These are phyloP conservation scores for Harringtonia aguacate DNA, from an alignment of 2,329 filamentous ascomycete species.

Conservation along the genomic window DNA sequence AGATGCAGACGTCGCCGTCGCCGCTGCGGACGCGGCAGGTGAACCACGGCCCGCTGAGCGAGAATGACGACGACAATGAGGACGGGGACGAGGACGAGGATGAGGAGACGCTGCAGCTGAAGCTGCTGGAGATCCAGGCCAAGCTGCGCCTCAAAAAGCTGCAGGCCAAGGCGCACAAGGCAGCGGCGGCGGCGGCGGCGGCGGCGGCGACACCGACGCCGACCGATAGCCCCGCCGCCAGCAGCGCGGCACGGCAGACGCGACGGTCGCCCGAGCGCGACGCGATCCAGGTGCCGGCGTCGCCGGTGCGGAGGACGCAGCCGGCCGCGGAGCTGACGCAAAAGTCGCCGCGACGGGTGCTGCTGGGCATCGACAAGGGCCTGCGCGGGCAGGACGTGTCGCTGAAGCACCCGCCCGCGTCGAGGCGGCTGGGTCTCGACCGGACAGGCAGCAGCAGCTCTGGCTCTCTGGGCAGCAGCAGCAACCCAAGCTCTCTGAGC, in stretches of 20 bases:
- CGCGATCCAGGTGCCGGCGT: slow-evolving; percentile 62
- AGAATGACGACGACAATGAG: slow-evolving; percentile 19
- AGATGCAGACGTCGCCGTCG: slow-evolving; percentile 56
- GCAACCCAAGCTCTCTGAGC: no score
- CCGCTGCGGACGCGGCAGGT: slow-evolving; percentile 37
- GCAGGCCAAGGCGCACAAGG: slow-evolving; percentile 42
- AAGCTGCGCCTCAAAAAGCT: slow-evolving; percentile 79
- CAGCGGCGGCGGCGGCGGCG: slow-evolving; percentile 7
- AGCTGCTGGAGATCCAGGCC: slow-evolving; percentile 81
- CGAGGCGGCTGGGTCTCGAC: slow-evolving; percentile 25
- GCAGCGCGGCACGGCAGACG: background rate
- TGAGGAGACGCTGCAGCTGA: slow-evolving; percentile 79
- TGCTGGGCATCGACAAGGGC: slow-evolving; percentile 85
- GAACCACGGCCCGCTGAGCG: slow-evolving; percentile 13
- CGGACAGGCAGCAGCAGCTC: slow-evolving; percentile 13
- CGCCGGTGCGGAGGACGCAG: slow-evolving; percentile 53
- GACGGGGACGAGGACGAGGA: slow-evolving; percentile 59
- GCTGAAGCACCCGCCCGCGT: slow-evolving; percentile 58
- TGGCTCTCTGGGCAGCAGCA: slow-evolving; percentile 9
- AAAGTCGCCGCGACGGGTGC: slow-evolving; percentile 66
- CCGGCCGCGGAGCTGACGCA: slow-evolving; percentile 38
- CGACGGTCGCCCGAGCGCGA: slow-evolving; percentile 4
- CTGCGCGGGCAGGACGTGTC: slow-evolving; percentile 73
- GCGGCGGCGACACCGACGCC: background rate
- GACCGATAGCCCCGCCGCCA: background rate